Evolutionary conservation across 225 moss, liverwort and hornwort species (phyloP), one percentile per base, ranked within the genome.

Genomic region (Ulota crispa): DNA sequence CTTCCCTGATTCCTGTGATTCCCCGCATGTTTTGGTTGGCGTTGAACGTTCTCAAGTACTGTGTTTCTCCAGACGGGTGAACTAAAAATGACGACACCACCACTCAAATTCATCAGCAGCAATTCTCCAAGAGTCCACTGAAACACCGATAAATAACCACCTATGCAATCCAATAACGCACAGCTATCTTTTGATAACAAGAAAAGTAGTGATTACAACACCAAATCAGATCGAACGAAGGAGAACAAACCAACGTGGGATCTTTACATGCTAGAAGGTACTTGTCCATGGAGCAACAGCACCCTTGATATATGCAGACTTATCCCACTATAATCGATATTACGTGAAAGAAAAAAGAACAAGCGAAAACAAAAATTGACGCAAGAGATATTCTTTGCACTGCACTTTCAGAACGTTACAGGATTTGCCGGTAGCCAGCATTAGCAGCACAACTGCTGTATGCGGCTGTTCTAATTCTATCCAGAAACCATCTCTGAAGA

Each of bases 371-470:
- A 4, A 45, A 45, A 19, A 81, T 47, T 81, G 78, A 70, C 79
- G 79, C 84, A 84, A 85, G 71, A 82, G 67, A 75, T 30, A 24
- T 47, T 37, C 77, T 80, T 80, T 85, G 24, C 80, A 85, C 82
- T 88, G 76, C 85, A 79, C 20, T 79, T 82, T 77, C 76, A 76
- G 80, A 82, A 72, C 43, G 85, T 72, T 71, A 82, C 85, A 88
- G 76, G 79, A 80, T 45, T 82, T 42, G 59, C 34, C 42, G 62
- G 54, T 76, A 36, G 67, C 57, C 59, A 55, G 42, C 61, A 76
- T 59, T 36, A 79, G 54, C 67, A 79, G 54, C 67, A 67, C 59
- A 52, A 79, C 76, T 82, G 88, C 72, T 77, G 50, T 50, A 72
- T 68, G 61, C 21, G 76, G 72, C 43, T 54, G 45, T 53, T 72